Evolutionary conservation across 2,329 filamentous ascomycete species (phyloP), one percentile per base, ranked within the genome.

Genomic region (Fusarium sp.): DNA sequence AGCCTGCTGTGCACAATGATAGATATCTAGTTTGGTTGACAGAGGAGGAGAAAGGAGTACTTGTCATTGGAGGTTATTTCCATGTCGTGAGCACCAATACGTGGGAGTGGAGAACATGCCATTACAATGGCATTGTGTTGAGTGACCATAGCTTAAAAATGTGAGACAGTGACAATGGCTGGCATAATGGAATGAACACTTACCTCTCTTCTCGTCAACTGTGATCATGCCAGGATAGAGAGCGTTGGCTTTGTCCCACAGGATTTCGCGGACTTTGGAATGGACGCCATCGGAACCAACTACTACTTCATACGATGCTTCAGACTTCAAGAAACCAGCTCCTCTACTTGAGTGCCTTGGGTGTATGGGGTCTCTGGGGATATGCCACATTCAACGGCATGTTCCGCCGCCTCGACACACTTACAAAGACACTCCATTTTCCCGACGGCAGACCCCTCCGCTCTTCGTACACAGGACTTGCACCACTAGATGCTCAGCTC

Each of bases 141-240:
- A 29, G 44, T 29, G 44, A 29, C 25, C 44, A 46, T 46, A 11
- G 44, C 44, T 46, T n/a, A 2, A 8, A 6, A 10, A 1, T 15
- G 18, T 46, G 18, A 46, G 25, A 9, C 14, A 3, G 5, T n/a
- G 5, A n/a, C 9, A 4, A 29, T 4, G 13, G 7, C 25, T 11
- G 8, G 5, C 5, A 11, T 15, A 18, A 17, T 9, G 18, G 3
- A 4, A 14, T n/a, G 7, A 8, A n/a, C 11, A 12, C 18, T n/a
- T 18, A 29, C 27, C 18, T 47, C 45, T 15, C 45, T n/a, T 47
- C 18, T 15, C 13, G 1, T n/a, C 4, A 7, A 29, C 45, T 15
- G 45, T 47, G 18, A n/a, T 29, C 13, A 29, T 47, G 3, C 27
- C 45, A 29, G 27, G 27, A 9, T 6, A 4, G 3, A n/a, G 4